phyloP scores from a whole-genome alignment of 2,329 filamentous ascomycete genomes.

The Talaromyces sp. region DNA sequence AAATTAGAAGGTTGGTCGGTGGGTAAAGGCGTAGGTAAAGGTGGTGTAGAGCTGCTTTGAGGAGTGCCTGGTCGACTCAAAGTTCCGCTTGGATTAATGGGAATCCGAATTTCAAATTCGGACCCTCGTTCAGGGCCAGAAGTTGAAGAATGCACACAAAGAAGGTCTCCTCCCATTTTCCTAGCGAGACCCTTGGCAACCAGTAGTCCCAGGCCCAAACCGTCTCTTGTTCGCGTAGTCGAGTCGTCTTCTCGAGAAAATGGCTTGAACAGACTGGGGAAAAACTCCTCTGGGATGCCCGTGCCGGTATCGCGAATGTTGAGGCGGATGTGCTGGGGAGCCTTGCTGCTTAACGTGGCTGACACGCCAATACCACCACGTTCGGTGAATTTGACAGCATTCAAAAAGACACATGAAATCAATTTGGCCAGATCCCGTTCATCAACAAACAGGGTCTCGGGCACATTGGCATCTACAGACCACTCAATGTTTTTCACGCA shows the following conservation, averaged over 20 bases:
- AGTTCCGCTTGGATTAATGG: constrained; percentile 46
- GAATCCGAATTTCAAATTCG: constrained; percentile 64
- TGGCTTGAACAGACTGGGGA: constrained; percentile 63
- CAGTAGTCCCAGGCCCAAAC: constrained; percentile 62
- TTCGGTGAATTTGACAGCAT: constrained; percentile 68
- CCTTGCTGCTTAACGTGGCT: constrained; percentile 48
- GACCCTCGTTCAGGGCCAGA: constrained; percentile 57
- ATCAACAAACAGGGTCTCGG: constrained; percentile 48
- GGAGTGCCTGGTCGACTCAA: constrained; percentile 47
- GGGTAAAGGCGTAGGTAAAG: constrained; percentile 13
- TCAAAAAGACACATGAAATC: constrained; percentile 59
- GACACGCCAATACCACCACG: constrained; percentile 55
- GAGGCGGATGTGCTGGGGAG: constrained; percentile 52
- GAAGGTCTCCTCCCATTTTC: constrained; percentile 64
- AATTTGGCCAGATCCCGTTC: constrained; percentile 60
- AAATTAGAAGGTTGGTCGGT: background rate
- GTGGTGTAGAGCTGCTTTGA: constrained; percentile 35
- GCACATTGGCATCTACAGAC: constrained; percentile 43
- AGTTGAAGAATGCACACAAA: constrained; percentile 59
- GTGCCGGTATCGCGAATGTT: constrained; percentile 62
- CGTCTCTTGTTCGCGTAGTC: constrained; percentile 62
- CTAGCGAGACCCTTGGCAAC: constrained; percentile 68
- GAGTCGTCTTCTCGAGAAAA: constrained; percentile 66
- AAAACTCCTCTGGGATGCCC: constrained; percentile 62
- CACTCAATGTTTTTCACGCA: constrained; percentile 43